phyloP scores from a whole-genome alignment of 495 filamentous ascomycete species.

The Aspergillus bridgeri region DNA sequence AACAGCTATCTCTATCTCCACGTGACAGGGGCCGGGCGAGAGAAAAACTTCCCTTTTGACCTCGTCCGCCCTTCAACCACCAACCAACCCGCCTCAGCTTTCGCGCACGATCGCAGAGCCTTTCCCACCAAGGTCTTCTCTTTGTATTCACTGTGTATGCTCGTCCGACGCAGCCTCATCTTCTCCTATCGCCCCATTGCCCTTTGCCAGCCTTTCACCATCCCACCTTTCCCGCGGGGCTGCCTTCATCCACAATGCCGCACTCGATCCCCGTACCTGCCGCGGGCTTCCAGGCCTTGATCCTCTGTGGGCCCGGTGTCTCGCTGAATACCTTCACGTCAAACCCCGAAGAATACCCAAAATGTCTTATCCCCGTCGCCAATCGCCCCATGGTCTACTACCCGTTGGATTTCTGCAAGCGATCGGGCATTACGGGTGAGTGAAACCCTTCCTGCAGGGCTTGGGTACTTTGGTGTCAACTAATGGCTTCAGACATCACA shows the following conservation, averaged over 20 bases:
- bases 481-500: slow-evolving; percentile 61
- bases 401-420: slow-evolving; percentile 83
- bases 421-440: slow-evolving; percentile 76
- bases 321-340: slow-evolving; percentile 90
- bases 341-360: slow-evolving; percentile 83
- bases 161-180: background rate
- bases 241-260: slow-evolving; percentile 11
- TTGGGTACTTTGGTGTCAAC: slow-evolving; percentile 2
- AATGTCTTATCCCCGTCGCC: slow-evolving; percentile 86
- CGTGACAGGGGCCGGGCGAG: background rate
- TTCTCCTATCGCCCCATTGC: background rate
- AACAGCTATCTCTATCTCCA: background rate
- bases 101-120: background rate
- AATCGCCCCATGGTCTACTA: slow-evolving; percentile 98
- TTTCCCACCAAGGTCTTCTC: background rate
- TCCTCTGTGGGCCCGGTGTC: slow-evolving; percentile 87
- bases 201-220: background rate
- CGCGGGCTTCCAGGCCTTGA: slow-evolving; percentile 86
- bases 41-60: background rate
- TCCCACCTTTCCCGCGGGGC: background rate
- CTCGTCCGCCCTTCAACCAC: too few relatives aligned
- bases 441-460: background rate
- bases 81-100: background rate
- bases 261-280: slow-evolving; percentile 53
- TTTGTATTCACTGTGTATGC: background rate